Base-by-base conservation (phyloP, 2,329 filamentous ascomycete species). In the Botrytis byssoidea region DNA sequence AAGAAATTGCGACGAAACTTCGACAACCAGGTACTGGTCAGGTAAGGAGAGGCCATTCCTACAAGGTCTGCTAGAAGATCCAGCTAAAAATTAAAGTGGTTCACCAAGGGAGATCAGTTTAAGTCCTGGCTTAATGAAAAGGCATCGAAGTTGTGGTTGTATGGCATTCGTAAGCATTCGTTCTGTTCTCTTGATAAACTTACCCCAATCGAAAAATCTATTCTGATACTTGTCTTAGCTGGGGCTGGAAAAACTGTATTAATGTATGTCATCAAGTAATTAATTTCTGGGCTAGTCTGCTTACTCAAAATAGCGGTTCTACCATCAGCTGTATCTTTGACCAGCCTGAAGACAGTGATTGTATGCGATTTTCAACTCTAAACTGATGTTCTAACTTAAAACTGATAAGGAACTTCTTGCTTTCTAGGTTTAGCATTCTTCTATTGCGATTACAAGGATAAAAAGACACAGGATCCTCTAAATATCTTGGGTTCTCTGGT, bases 371-470 rank as follows among this genome's bases (percentile, higher is more conserved):
- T 35, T 46, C 44, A 35, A 12, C 42, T 32, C 29, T 25, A 35
- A 35, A 7, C 16, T 46, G 3, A 48, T 18, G 7, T 10, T 9
- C 1, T 35, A 4, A 48, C 12, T 4, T 16, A 4, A 32, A 35
- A 35, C 42, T 66, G 14, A 66, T 4, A 10, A 18, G 16, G 6
- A 35, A 16, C n/a, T 7, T 46, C n/a, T 46, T 32, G 3, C 16
- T 25, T 25, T 35, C 10, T 48, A 66, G 29, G 64, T n/a, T 35
- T 66, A 4, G 32, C 64, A n/a, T 64, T 44, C 55, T 71, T 71
- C 16, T 65, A 71, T 29, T 71, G 59, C 37, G 59, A 71, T 22
- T 65, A 65, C 22, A 71, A 51, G 20, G 70, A 71, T 37, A 6
- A 12, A 10, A 55, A 32, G 29, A 71, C 59, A 14, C 44, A 71